Evolutionary conservation across 306 rosid species (phyloP), one percentile per base, ranked within the genome.

Genomic region (Betula pendula): DNA sequence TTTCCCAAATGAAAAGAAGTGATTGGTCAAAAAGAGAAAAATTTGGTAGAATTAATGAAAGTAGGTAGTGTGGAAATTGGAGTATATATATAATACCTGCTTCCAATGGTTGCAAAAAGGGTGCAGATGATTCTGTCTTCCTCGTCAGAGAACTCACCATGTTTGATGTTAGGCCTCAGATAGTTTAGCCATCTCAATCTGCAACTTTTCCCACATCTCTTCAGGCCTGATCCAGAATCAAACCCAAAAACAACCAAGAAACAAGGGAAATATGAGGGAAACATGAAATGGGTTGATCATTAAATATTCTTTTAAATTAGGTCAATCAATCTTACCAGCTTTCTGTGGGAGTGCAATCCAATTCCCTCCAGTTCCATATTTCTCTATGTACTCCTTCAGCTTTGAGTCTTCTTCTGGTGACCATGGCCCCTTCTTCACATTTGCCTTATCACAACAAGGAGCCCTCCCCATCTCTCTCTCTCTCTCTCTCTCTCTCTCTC

Each of bases 371-470:
- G 94, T 94, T 10, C 98, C 98, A 82, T 87, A 76, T 15, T 86
- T 91, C 48, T 91, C 87, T 0, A 94, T 91, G 88, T 86, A 85
- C 3, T 91, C 93, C 73, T 86, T 94, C 2, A 94, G 94, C 90
- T 85, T 88, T n/a, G 87, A 71, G 78, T 94, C 98, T 84, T 94
- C 98, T 85, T 91, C 97, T 5, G 97, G 96, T 15, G 98, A 94
- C 98, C 98, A 94, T 69, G 98, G 97, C 53, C 98, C 98, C 77
- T 85, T 94, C 92, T 94, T 94, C 84, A 94, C 98, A 73, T 86
- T 94, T 51, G 98, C 96, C 82, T 91, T 94, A 86, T 94, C 98
- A 86, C 98, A 94, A 31, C 98, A 94, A 83, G 98, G 98, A 79
- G 97, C 97, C 72, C 98, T 94, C 55, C 98, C 98, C 98, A 91